A percentile compares a stretch with the other conserved stretches of the same genome.
Evolutionary conservation across 345 rosid genomes (phyloP).

Genomic region (Rhodamnia rubescens): DNA sequence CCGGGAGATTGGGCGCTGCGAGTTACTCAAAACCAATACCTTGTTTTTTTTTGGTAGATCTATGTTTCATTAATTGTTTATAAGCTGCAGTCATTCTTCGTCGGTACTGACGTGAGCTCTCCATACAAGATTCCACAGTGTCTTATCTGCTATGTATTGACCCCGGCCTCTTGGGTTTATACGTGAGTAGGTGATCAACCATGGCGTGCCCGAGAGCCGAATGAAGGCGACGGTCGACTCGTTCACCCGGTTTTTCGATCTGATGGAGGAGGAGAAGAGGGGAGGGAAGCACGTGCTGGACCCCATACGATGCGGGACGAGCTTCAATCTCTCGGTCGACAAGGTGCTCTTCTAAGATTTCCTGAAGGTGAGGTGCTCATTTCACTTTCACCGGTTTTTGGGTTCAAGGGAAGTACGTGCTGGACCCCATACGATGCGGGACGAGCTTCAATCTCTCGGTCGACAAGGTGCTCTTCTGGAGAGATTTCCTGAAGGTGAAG

Average conservation of each 20-base stretch:
- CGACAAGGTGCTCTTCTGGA: slow-evolving; percentile 12
- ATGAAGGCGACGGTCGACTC: slow-evolving; percentile 8
- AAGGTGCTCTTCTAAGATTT: slow-evolving; percentile 19
- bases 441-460: slow-evolving; percentile 18
- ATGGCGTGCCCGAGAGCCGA: slow-evolving; percentile 13
- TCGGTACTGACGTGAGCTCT: neutral
- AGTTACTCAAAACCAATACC: no score
- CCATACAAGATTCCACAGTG: neutral
- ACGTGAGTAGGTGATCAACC: slow-evolving; percentile 6
- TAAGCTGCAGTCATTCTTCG: neutral
- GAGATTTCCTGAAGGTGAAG: slow-evolving; percentile 27
- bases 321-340: slow-evolving; percentile 19
- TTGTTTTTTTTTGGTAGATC: neutral
- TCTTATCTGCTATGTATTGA: no score
- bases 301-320: slow-evolving; percentile 25
- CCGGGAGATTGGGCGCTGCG: neutral
- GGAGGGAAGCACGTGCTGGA: slow-evolving; percentile 20
- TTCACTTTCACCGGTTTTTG: no score
- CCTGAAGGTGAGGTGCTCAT: no score
- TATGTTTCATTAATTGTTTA: neutral
- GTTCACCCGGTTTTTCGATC: slow-evolving; percentile 13
- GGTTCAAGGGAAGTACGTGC: slow-evolving; percentile 18
- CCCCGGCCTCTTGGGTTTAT: neutral
- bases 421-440: slow-evolving; percentile 27
- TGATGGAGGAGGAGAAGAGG: slow-evolving; percentile 11